Conservation (phyloP, 1,284 basidiomycete species). For the Malassezia equina region DNA sequence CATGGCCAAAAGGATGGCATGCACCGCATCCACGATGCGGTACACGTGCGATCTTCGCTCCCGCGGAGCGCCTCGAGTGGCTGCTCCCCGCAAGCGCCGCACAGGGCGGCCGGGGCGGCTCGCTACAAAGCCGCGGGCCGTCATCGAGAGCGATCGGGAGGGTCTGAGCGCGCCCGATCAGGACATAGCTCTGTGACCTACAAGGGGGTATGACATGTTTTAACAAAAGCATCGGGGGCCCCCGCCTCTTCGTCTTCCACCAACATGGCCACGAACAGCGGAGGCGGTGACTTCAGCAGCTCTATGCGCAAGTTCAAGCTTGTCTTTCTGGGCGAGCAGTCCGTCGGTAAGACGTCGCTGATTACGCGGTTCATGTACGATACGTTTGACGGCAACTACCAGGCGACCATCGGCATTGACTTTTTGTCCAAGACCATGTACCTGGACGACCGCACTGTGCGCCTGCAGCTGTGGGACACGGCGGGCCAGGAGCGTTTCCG, state of each 20-base stretch:
- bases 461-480: constrained; percentile 90
- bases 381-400: constrained; percentile 99
- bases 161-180: neutral
- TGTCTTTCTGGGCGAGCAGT: constrained; percentile 44
- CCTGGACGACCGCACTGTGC: constrained; percentile 92
- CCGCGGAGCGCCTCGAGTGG: neutral
- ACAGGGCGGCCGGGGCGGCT: neutral
- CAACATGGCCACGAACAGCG: constrained; percentile 12
- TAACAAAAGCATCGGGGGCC: neutral
- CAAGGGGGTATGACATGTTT: neutral
- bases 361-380: constrained; percentile 98
- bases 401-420: constrained; percentile 99
- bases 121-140: neutral
- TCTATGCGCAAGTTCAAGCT: constrained; percentile 48
- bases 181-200: neutral
- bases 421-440: constrained; percentile 99
- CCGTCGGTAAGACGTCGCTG: constrained; percentile 63
- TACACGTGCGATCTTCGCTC: neutral
- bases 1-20: neutral
- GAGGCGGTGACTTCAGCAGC: constrained; percentile 39
- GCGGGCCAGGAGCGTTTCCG: constrained; percentile 98
- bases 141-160: neutral
- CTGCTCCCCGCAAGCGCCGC: neutral
- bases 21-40: neutral
- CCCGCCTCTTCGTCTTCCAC: neutral